These are phyloP conservation scores for Cucumis cinereus DNA, from an alignment of 306 rosid genomes.

Conservation along the genomic window DNA sequence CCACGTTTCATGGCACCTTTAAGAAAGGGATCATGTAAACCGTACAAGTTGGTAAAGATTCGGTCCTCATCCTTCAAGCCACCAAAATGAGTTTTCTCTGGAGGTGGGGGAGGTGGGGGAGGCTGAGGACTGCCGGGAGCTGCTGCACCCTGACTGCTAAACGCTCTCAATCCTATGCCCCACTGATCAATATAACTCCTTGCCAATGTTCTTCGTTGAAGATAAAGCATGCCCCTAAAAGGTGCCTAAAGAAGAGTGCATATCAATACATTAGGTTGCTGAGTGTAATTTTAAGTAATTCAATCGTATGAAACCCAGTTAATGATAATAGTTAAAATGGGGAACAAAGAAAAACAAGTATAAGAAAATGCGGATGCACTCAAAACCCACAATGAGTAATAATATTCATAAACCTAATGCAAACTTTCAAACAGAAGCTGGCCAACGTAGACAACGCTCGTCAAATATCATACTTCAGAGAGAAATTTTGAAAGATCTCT, in stretches of 20 bases:
- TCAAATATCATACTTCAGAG: not conserved
- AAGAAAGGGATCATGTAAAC: conserved; percentile 87
- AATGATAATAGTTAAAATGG: not conserved
- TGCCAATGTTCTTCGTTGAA: conserved; percentile 41
- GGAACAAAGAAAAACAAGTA: not conserved
- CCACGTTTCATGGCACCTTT: conserved; percentile 98
- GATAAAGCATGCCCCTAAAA: conserved; percentile 55
- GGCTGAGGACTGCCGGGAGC: conserved; percentile 58
- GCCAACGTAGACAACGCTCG: not conserved
- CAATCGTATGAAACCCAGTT: not conserved
- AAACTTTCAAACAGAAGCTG: not conserved
- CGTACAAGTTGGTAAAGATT: conserved; percentile 87
- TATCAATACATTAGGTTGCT: not conserved
- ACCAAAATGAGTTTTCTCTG: conserved; percentile 94
- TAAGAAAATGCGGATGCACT: not conserved
- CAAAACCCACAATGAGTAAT: not conserved
- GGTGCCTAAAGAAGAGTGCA: conserved; percentile 31
- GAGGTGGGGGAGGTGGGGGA: conserved; percentile 77
- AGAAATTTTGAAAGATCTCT: not conserved
- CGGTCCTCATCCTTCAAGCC: conserved; percentile 96
- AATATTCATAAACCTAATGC: not conserved
- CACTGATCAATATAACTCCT: conserved; percentile 24
- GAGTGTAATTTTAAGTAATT: not conserved
- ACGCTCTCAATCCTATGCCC: conserved; percentile 44
- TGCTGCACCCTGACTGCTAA: conserved; percentile 71